phyloP scores from a whole-genome alignment of 768 basidiomycete species.

The Candolleomyces aberdarensis region DNA sequence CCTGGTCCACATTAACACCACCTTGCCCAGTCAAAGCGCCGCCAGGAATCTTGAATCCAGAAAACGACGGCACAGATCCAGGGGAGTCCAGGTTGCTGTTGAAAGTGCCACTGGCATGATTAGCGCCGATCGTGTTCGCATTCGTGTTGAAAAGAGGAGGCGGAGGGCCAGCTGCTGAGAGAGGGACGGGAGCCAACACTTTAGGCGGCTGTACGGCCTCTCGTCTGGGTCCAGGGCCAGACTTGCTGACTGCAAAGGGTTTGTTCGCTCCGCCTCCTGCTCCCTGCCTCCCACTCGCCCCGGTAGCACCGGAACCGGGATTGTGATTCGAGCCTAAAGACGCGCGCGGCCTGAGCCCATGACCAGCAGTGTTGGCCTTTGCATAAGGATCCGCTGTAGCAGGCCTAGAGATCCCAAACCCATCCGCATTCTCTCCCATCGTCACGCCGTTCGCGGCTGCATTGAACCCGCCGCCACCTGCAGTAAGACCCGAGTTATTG shows the following conservation, averaged over 20 bases:
- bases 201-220: neutral
- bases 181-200: conserved; percentile 24
- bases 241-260: neutral
- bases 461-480: no score
- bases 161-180: conserved; percentile 14
- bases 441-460: neutral
- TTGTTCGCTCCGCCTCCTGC: neutral
- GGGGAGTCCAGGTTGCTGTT: conserved; percentile 1
- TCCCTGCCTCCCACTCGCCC: neutral
- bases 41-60: conserved; percentile 16
- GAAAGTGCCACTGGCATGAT: no score
- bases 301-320: neutral
- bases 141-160: conserved; percentile 14
- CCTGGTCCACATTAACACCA: neutral
- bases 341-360: neutral
- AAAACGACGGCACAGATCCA: conserved; percentile 14
- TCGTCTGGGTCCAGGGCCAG: neutral
- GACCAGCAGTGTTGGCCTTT: neutral
- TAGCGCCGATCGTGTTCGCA: neutral
- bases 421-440: neutral
- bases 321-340: neutral
- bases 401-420: neutral
- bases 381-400: neutral
- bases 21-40: conserved; percentile 9
- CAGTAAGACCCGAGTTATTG: no score